Base-by-base conservation (phyloP, 805 yeast genomes). In the Pichia occidentalis region DNA sequence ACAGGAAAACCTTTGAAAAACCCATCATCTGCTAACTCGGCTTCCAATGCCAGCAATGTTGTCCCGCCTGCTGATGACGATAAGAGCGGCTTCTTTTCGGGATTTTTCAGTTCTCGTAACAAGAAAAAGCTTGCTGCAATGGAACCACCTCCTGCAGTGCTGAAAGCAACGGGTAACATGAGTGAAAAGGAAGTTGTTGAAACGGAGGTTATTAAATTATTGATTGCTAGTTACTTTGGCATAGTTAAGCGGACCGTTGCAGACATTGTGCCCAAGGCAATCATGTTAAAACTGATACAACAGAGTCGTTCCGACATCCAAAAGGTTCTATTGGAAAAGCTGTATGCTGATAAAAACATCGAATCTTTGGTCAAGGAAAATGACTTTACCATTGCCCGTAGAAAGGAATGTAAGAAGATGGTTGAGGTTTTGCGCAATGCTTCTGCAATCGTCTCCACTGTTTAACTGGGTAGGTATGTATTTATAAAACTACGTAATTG, bases 111-210 rank as follows among this genome's bases (percentile, higher is more conserved):
- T 8, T 75, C 90, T 4, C 88, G 87, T 64, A 86, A 86, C 61
- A 92, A 88, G 66, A 88, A 88, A 73, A 80, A 92, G 64, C 71
- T 88, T 53, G 97, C 94, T 21, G 79, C 85, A 14, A 84, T 90
- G 90, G 98, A 90, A 63, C 90, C 97, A 3, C 98, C 98, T 34
- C 98, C 98, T 29, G 77, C 95, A 24, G 88, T 87, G 5, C 75
- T 90, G 54, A 82, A 88, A 60, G 97, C 97, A 7, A 77, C 90
- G 16, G 96, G 97, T 34, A 73, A 78, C 28, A 73, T 92, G 84
- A 79, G 95, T 13, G 98, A 92, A 60, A 80, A 97, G 50, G 98
- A 92, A 66, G 77, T 90, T 18, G 81, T 85, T 76, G 98, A 92
- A 63, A 90, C 97, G 2, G 98, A 92, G 57, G 97, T 92, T 26